These are phyloP conservation scores for Camellia granthamiana DNA, from an alignment of 148 eudicot species.

Conservation along the genomic window DNA sequence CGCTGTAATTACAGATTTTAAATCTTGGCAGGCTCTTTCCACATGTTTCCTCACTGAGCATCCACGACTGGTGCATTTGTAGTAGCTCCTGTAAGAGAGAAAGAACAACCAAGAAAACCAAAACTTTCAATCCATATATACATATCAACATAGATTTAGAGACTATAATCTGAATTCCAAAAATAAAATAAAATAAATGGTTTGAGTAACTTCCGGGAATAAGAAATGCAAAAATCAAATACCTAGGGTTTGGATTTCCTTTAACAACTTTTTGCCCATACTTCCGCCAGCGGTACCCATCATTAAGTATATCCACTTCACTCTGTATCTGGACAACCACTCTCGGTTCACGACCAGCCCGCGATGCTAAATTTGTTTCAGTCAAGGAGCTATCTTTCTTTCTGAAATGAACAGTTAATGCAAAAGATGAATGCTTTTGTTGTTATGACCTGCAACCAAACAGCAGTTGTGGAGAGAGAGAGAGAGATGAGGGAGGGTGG, in stretches of 20 bases:
- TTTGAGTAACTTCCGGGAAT: neutral
- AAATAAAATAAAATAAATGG: neutral
- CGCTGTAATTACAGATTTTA: slow-evolving; percentile 53
- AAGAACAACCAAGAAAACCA: neutral
- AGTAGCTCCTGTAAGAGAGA: slow-evolving; percentile 61
- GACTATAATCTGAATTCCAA: neutral
- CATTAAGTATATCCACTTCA: slow-evolving; percentile 72
- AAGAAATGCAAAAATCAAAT: neutral
- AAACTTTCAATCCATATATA: too few relatives aligned
- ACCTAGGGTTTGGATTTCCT: slow-evolving; percentile 94
- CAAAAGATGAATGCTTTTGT: slow-evolving; percentile 1
- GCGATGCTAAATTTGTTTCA: slow-evolving; percentile 46
- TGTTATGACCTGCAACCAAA: neutral
- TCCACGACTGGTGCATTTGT: slow-evolving; percentile 81
- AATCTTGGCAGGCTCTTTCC: slow-evolving; percentile 64
- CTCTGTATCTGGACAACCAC: slow-evolving; percentile 67
- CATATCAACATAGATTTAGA: neutral
- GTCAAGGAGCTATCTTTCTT: slow-evolving; percentile 41
- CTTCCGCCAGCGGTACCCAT: slow-evolving; percentile 89
- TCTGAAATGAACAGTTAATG: slow-evolving; percentile 36
- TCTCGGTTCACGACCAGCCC: slow-evolving; percentile 62
- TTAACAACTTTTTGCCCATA: slow-evolving; percentile 88
- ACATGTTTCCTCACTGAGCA: slow-evolving; percentile 82
- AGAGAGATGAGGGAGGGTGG: neutral
- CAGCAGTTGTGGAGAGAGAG: slow-evolving; percentile 1